Conservation (phyloP, 768 basidiomycete species). For the Boletus reticulatus region DNA sequence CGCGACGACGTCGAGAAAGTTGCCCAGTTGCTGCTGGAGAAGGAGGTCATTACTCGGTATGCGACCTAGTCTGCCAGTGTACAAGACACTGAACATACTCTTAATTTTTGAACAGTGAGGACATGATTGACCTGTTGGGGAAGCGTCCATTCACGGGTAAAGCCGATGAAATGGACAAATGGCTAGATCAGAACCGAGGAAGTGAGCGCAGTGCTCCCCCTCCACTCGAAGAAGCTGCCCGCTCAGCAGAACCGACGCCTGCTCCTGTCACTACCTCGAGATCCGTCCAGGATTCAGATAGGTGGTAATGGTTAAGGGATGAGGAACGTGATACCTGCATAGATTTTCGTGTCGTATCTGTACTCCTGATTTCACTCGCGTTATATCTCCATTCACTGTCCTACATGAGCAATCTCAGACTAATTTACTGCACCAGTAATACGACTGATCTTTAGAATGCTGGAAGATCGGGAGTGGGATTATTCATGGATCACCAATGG, state of each 20-base stretch:
- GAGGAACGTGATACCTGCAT: constrained; percentile 2
- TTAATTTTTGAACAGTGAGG: constrained; percentile 52
- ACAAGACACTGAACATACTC: background rate
- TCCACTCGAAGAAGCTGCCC: constrained; percentile 50
- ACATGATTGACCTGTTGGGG: constrained; percentile 82
- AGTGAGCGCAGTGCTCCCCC: constrained; percentile 61
- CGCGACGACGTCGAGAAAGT: constrained; percentile 91
- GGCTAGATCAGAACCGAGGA: constrained; percentile 81
- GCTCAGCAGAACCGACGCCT: constrained; percentile 42
- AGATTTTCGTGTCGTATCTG: constrained; percentile 25
- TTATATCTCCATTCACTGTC: too few relatives aligned
- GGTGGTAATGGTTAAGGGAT: constrained; percentile 10
- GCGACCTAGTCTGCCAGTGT: constrained; percentile 17
- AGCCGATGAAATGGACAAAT: constrained; percentile 94
- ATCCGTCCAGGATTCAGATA: constrained; percentile 30
- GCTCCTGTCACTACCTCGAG: constrained; percentile 47
- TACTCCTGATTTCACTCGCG: constrained; percentile 39
- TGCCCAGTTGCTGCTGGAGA: constrained; percentile 84
- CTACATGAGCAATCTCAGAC: background rate
- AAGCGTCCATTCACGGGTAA: constrained; percentile 77
- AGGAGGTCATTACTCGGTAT: constrained; percentile 93
- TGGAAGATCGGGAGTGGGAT: too few relatives aligned
- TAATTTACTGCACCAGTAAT: too few relatives aligned
- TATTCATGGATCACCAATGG: too few relatives aligned
- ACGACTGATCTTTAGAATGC: too few relatives aligned